Evolutionary conservation across 140 eudicot species (phyloP), one percentile per base, ranked within the genome.

Genomic region (Anethum foeniculum): DNA sequence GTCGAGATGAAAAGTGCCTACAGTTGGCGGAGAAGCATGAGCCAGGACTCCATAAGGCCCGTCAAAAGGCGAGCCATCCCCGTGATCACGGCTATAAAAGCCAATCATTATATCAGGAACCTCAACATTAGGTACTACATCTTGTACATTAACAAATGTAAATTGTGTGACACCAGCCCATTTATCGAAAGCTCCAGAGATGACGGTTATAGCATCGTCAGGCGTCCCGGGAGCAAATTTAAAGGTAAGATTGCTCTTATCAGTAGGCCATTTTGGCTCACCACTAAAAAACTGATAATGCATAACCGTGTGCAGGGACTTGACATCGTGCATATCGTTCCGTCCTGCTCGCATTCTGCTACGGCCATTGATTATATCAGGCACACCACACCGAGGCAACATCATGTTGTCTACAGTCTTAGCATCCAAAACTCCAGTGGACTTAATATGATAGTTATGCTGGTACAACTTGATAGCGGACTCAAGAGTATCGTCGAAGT

Each of bases 21-120:
- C 46, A 36, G 76, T 71, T 9, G 76, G 76, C 16, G 76, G 51
- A 14, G 76, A 36, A 71, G 76, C 76, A 19, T 71, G 76, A 15
- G 48, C 76, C 76, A 71, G 48, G 28, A 71, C 76, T 71, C 76
- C 76, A 7, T 34, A 71, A 71, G 49, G 76, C 76, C 76, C 76
- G 46, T 71, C 76, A 3, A 71, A 71, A 2, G 76, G 49, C 23
- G 27, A 71, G 25, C 76, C 76, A 38, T 71, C 76, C 6, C 76
- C 76, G 14, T 71, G 76, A 38, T 71, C 76, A 71, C 76, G 32
- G 76, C 76, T 71, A 39, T 71, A 41, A 2, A 71, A 71, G 8
- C 76, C 76, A 7, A 71, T 38, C 47, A 21, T 71, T 71, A 71
- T 71, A 23, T 71, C 76, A 19, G 76, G 69, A 62, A 62, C 74